A percentile compares a stretch with the other conserved stretches of the same genome.
These are phyloP conservation scores for Trichoderma atrobrunneum DNA, from an alignment of 2,329 filamentous ascomycete genomes.

Conservation along the genomic window DNA sequence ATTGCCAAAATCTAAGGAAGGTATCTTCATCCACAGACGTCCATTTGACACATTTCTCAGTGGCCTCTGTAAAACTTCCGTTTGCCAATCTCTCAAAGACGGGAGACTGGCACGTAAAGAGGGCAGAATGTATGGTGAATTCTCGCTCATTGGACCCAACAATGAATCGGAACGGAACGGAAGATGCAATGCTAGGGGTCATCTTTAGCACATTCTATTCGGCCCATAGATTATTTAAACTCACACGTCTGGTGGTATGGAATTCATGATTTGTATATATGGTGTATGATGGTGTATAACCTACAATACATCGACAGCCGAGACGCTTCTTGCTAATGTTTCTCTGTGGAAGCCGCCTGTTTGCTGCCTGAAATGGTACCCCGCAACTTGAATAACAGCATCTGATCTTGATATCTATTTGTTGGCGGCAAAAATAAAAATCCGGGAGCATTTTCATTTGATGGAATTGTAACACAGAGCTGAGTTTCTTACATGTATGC, in stretches of 20 bases:
- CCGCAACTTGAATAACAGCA: background rate
- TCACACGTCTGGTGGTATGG: background rate
- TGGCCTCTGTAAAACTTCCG: conserved; percentile 16
- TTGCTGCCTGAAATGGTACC: background rate
- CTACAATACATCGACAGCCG: background rate
- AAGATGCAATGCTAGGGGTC: background rate
- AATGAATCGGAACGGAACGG: conserved; percentile 17
- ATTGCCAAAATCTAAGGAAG: conserved; percentile 21
- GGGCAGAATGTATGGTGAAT: conserved; percentile 21
- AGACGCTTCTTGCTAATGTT: background rate
- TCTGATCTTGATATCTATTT: background rate
- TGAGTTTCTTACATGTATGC: background rate
- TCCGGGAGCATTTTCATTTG: background rate
- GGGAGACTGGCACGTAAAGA: conserved; percentile 19
- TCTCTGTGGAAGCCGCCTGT: background rate
- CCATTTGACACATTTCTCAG: conserved; percentile 18
- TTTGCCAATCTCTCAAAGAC: conserved; percentile 18
- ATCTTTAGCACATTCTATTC: background rate
- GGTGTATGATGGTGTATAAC: background rate
- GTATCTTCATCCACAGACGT: conserved; percentile 18
- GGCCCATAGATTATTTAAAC: background rate
- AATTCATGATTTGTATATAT: background rate
- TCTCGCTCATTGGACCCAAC: conserved; percentile 17
- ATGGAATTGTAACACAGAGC: background rate
- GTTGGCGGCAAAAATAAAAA: background rate